phyloP scores from a whole-genome alignment of 495 filamentous ascomycete genomes.

The Daldinia loculata region DNA sequence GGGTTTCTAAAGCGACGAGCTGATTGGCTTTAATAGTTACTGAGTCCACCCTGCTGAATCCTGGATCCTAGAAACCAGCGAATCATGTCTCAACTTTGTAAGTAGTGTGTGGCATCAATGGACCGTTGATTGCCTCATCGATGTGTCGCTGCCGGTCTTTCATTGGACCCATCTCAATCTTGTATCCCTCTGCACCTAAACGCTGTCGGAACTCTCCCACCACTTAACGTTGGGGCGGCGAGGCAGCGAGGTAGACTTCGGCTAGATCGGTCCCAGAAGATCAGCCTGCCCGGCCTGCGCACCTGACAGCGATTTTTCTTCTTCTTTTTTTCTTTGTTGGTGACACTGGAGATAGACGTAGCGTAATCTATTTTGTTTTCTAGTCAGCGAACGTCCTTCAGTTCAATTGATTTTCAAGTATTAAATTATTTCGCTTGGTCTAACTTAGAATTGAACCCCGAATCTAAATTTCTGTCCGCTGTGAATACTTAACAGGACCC shows the following conservation, averaged over 20 bases:
- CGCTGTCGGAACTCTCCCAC: constrained; percentile 14
- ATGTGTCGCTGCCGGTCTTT: constrained; percentile 13
- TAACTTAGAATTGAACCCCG: neutral
- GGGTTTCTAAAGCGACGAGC: neutral
- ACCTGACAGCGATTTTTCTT: constrained; percentile 25
- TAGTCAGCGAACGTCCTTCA: neutral
- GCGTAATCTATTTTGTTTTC: neutral
- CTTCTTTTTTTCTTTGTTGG: constrained; percentile 25
- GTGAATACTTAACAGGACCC: neutral
- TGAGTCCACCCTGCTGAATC: constrained; percentile 8
- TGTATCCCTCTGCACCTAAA: neutral
- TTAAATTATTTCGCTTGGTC: neutral
- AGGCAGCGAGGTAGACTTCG: constrained; percentile 2
- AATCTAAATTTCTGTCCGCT: neutral
- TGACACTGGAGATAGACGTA: constrained; percentile 1
- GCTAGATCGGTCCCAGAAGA: constrained; percentile 32
- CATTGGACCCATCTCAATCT: constrained; percentile 22
- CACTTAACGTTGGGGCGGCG: constrained; percentile 6
- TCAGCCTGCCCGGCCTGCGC: constrained; percentile 19
- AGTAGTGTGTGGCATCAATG: constrained; percentile 16
- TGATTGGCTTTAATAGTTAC: neutral
- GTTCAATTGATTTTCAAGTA: neutral
- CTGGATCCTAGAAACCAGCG: neutral
- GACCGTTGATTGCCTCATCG: constrained; percentile 15
- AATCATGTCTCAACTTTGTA: constrained; percentile 20